Percentiles rank a stretch among this genome's conserved stretches.
Evolutionary conservation across 192 early-diverging fungal species (phyloP).

Genomic region (Podila verticillata): DNA sequence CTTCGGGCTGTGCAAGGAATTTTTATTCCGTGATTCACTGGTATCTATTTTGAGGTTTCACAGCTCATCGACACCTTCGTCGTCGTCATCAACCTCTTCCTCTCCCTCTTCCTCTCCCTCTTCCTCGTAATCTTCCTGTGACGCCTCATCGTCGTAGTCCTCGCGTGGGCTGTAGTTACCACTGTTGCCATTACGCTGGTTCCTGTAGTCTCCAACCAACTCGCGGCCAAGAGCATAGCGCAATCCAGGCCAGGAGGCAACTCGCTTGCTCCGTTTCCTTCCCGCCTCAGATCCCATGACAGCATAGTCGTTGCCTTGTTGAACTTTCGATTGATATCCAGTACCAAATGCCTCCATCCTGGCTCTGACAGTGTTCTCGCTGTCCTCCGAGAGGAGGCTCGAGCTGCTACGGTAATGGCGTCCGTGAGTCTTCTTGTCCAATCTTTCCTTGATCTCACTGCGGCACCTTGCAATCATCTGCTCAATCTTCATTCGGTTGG

Average conservation of each 20-base stretch:
- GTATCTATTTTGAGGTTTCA: no score
- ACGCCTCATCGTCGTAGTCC: slow-evolving; percentile 22
- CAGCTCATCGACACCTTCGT: slow-evolving; percentile 4
- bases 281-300: slow-evolving; percentile 3
- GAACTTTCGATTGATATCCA: background rate
- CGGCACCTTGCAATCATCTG: slow-evolving; percentile 64
- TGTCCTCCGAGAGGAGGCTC: slow-evolving; percentile 34
- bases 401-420: slow-evolving; percentile 5
- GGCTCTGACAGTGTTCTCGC: slow-evolving; percentile 39
- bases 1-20: no score
- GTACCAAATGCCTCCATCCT: slow-evolving; percentile 37
- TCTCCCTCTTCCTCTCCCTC: slow-evolving; percentile 6
- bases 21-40: no score
- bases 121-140: slow-evolving; percentile 21
- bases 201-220: slow-evolving; percentile 22
- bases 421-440: slow-evolving; percentile 27
- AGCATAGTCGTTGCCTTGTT: background rate
- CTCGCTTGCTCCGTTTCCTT: slow-evolving; percentile 8
- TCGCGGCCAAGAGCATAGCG: slow-evolving; percentile 29
- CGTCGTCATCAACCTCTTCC: slow-evolving; percentile 19
- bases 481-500: slow-evolving; percentile 80
- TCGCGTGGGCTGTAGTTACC: background rate
- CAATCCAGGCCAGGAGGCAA: slow-evolving; percentile 33
- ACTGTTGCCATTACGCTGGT: background rate
- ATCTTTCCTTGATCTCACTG: slow-evolving; percentile 23